phyloP scores from a whole-genome alignment of 1,284 basidiomycete species.

The Tylopilus orsonianus region DNA sequence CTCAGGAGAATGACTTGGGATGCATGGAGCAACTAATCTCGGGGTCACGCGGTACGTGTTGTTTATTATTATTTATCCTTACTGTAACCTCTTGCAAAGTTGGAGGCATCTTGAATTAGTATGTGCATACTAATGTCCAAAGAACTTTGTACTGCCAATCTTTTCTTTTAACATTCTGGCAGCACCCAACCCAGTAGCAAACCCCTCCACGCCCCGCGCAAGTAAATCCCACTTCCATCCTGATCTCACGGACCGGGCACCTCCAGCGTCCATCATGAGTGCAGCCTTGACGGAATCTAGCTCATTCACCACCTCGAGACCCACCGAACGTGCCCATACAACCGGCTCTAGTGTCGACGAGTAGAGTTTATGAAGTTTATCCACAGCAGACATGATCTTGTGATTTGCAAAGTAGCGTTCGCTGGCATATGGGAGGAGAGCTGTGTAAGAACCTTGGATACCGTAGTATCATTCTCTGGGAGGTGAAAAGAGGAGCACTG shows the following conservation, averaged over 20 bases:
- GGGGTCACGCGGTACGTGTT: slow-evolving; percentile 12
- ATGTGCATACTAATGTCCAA: slow-evolving; percentile 6
- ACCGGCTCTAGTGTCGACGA: slow-evolving; percentile 62
- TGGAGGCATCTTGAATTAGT: no score
- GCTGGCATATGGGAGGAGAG: slow-evolving; percentile 74
- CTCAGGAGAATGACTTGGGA: not conserved
- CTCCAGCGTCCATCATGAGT: slow-evolving; percentile 82
- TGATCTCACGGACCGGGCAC: slow-evolving; percentile 20
- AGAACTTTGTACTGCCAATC: slow-evolving; percentile 13
- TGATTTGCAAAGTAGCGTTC: slow-evolving; percentile 87
- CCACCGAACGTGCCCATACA: slow-evolving; percentile 84
- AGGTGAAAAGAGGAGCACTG: not conserved
- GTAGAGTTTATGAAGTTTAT: slow-evolving; percentile 89
- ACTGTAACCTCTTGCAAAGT: no score
- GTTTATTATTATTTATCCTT: slow-evolving; percentile 18
- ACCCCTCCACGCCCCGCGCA: slow-evolving; percentile 38
- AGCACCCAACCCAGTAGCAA: slow-evolving; percentile 30
- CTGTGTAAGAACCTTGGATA: slow-evolving; percentile 68
- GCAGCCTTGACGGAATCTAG: slow-evolving; percentile 78
- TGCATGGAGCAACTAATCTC: not conserved
- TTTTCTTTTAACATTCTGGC: slow-evolving; percentile 30
- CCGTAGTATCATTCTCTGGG: not conserved
- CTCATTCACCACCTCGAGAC: slow-evolving; percentile 91
- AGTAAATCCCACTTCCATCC: slow-evolving; percentile 37
- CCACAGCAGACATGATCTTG: slow-evolving; percentile 76